Percentiles rank a stretch among this genome's conserved stretches.
Evolutionary conservation across 345 rosid genomes (phyloP).

Genomic region (Cardiospermum halicacabum): DNA sequence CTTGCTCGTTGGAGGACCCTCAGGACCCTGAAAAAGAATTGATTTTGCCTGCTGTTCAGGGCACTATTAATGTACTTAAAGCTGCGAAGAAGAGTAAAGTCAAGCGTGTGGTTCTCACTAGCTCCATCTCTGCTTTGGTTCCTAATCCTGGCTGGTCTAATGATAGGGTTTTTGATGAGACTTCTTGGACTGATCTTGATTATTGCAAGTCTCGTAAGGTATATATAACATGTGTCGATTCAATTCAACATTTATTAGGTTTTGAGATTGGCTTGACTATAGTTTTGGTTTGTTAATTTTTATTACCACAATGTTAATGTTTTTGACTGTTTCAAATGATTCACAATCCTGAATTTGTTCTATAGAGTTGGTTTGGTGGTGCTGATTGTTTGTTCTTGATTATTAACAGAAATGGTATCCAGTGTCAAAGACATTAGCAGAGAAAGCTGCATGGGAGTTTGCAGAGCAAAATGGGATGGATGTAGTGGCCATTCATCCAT

Average conservation of each 20-base stretch:
- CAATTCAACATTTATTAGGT: too few species aligned
- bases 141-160: slow-evolving; percentile 68
- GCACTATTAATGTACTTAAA: slow-evolving; percentile 62
- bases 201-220: slow-evolving; percentile 67
- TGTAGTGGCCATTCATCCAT: slow-evolving; percentile 69
- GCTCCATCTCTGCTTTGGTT: slow-evolving; percentile 74
- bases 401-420: slow-evolving; percentile 72
- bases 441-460: slow-evolving; percentile 75
- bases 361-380: not conserved
- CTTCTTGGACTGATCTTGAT: slow-evolving; percentile 78
- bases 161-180: slow-evolving; percentile 46
- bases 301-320: too few species aligned
- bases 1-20: slow-evolving; percentile 71
- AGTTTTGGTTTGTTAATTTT: too few species aligned
- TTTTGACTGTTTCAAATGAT: too few species aligned
- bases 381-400: not conserved
- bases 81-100: slow-evolving; percentile 51
- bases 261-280: too few species aligned
- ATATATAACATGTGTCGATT: not conserved
- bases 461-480: slow-evolving; percentile 55
- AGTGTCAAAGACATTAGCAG: slow-evolving; percentile 75
- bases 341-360: too few species aligned
- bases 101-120: slow-evolving; percentile 72
- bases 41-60: slow-evolving; percentile 70
- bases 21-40: slow-evolving; percentile 56